Evolutionary conservation across 257 asterid genomes (phyloP), one percentile per base, ranked within the genome.

Genomic region (Phtheirospermum japonicum): DNA sequence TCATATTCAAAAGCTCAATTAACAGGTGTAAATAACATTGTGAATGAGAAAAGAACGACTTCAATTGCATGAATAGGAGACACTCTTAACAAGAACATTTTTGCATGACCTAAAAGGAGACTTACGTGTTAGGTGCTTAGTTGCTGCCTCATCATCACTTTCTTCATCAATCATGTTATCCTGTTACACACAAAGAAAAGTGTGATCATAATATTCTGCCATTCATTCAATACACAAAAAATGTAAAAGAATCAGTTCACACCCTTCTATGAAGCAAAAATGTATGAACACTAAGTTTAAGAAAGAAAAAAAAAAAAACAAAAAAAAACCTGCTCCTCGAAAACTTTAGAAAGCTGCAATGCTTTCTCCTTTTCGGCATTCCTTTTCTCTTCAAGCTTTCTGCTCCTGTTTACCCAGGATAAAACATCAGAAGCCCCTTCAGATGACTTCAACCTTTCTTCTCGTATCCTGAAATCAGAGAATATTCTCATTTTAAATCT

Each of bases 281-380:
- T 39, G 36, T n/a, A 63, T 37, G n/a, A 46, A 51, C 59, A 56
- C 37, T 56, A 19, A 53, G 49, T 46, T n/a, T n/a, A n/a, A n/a
- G n/a, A n/a, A n/a, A n/a, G n/a, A n/a, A n/a, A n/a, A n/a, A n/a
- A n/a, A n/a, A n/a, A n/a, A n/a, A n/a, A n/a, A 67, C 33, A 49
- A 73, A 11, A 23, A 52, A 9, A 54, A 48, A 86, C 99, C 95
- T 85, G 97, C 91, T 89, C 99, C 78, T 89, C 99, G 68, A 93
- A 93, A 59, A 79, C 60, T 72, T 70, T 84, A 8, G 96, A 93
- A 77, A 79, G 97, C 79, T 83, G 94, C 77, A 79, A 70, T 19
- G 90, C 96, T 77, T 73, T 93, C 77, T 84, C 92, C 70, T 80
- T 86, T 57, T 86, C 93, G 46, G 83, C 69, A 55, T 73, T 87